Evolutionary conservation across 1,284 basidiomycete genomes (phyloP).

Genomic region (Papiliotrema terrestris): DNA sequence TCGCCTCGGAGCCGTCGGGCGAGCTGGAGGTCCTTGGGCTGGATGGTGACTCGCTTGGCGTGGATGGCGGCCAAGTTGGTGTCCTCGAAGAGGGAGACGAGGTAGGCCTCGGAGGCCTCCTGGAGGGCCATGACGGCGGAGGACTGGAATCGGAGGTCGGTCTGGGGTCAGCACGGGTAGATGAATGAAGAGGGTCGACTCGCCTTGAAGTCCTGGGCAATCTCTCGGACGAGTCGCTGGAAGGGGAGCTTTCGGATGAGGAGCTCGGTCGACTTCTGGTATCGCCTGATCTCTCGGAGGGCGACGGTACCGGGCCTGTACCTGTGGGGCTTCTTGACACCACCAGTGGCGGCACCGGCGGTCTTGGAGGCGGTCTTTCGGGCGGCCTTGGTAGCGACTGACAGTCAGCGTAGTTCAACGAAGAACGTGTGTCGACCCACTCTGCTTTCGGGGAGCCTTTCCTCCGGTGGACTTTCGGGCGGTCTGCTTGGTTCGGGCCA

Average conservation of each 20-base stretch:
- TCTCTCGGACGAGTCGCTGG: slow-evolving; percentile 66
- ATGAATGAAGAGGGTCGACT: slow-evolving; percentile 53
- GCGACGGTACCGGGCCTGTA: slow-evolving; percentile 59
- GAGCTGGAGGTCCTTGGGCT: slow-evolving; percentile 68
- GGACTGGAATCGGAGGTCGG: slow-evolving; percentile 71
- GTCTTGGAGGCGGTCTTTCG: slow-evolving; percentile 53
- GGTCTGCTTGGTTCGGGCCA: slow-evolving; percentile 56
- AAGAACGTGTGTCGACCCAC: slow-evolving; percentile 27
- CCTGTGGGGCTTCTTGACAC: slow-evolving; percentile 61
- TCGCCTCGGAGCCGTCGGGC: slow-evolving; percentile 61
- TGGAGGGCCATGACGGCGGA: slow-evolving; percentile 68
- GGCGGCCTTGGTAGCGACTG: neutral
- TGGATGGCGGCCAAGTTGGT: slow-evolving; percentile 52
- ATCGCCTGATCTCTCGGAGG: slow-evolving; percentile 57
- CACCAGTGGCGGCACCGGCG: slow-evolving; percentile 54
- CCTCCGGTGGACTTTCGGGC: slow-evolving; percentile 63
- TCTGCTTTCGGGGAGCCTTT: slow-evolving; percentile 57
- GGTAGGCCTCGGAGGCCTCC: slow-evolving; percentile 67
- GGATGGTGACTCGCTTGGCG: slow-evolving; percentile 58
- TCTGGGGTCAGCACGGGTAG: slow-evolving; percentile 8
- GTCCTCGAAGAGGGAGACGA: slow-evolving; percentile 54
- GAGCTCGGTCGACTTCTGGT: slow-evolving; percentile 56
- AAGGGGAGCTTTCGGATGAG: slow-evolving; percentile 56
- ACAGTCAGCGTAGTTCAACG: neutral
- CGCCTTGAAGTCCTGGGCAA: slow-evolving; percentile 84